These are phyloP conservation scores for Penicillium hesseltinei DNA, from an alignment of 2,329 filamentous ascomycete species.

Conservation along the genomic window DNA sequence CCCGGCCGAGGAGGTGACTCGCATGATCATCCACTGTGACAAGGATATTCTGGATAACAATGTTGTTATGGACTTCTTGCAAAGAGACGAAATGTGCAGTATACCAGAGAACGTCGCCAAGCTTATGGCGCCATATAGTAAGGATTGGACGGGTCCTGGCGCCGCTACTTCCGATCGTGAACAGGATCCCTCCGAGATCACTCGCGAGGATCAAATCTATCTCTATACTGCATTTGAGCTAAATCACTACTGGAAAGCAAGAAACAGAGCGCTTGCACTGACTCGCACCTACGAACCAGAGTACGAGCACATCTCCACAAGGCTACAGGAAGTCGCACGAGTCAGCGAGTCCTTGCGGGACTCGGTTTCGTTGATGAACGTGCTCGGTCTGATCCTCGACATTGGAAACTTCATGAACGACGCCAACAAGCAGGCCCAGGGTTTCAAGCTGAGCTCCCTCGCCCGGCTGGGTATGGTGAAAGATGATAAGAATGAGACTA, in stretches of 20 bases:
- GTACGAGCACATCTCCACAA: conserved; percentile 85
- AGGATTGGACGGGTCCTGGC: conserved; percentile 90
- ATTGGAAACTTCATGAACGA: conserved; percentile 99
- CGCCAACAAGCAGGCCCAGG: conserved; percentile 94
- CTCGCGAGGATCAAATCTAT: conserved; percentile 92
- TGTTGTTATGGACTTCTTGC: conserved; percentile 95
- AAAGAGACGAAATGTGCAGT: conserved; percentile 87
- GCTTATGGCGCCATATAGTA: conserved; percentile 90
- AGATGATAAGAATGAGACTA: conserved; percentile 97
- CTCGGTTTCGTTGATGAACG: conserved; percentile 91
- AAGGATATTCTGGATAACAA: conserved; percentile 80
- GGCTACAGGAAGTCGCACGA: conserved; percentile 78
- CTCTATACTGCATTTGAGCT: conserved; percentile 89
- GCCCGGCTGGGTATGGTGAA: conserved; percentile 95
- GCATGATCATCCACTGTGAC: conserved; percentile 96
- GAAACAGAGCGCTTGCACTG: conserved; percentile 85
- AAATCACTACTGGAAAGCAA: conserved; percentile 97
- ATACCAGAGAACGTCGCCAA: conserved; percentile 89
- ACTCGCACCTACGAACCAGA: conserved; percentile 82
- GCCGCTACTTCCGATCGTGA: conserved; percentile 75
- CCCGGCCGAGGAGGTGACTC: conserved; percentile 78
- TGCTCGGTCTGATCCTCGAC: conserved; percentile 90
- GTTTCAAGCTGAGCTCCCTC: conserved; percentile 96
- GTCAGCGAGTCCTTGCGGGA: conserved; percentile 89
- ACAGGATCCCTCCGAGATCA: conserved; percentile 82